These are phyloP conservation scores for Solanum ossicruentum DNA, from an alignment of 257 asterid species.

Conservation along the genomic window DNA sequence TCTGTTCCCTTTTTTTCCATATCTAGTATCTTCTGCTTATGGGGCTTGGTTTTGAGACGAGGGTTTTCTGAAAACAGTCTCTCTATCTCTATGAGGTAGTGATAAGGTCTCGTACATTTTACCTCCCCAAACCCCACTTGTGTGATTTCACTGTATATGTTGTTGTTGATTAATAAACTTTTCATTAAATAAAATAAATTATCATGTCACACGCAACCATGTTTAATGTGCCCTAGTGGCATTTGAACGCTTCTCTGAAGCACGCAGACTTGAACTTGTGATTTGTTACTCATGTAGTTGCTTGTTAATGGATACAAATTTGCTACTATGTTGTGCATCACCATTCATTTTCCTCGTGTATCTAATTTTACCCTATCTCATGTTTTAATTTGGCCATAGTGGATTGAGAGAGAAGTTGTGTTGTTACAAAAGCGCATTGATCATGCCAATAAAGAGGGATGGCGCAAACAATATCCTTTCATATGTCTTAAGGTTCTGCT, in stretches of 20 bases:
- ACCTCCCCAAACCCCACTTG: too few species aligned
- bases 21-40: too few species aligned
- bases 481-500: constrained; percentile 4
- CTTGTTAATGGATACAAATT: neutral
- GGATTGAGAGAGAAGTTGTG: constrained; percentile 55
- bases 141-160: too few species aligned
- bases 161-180: neutral
- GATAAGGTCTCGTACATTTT: too few species aligned
- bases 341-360: neutral
- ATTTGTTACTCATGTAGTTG: neutral
- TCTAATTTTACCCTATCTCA: neutral
- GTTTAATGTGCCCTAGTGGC: neutral
- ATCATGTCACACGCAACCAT: neutral
- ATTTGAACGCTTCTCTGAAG: neutral
- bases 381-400: constrained; percentile 35
- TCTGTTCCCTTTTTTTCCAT: too few species aligned
- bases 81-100: too few species aligned
- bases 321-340: neutral
- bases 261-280: neutral
- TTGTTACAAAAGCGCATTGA: constrained; percentile 47
- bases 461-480: constrained; percentile 95
- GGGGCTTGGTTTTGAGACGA: too few species aligned
- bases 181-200: neutral
- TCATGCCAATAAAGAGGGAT: constrained; percentile 84
- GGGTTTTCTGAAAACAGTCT: too few species aligned